Evolutionary conservation across 768 basidiomycete genomes (phyloP), one percentile per base, ranked within the genome.

Genomic region (Leucogyrophana mollusca): DNA sequence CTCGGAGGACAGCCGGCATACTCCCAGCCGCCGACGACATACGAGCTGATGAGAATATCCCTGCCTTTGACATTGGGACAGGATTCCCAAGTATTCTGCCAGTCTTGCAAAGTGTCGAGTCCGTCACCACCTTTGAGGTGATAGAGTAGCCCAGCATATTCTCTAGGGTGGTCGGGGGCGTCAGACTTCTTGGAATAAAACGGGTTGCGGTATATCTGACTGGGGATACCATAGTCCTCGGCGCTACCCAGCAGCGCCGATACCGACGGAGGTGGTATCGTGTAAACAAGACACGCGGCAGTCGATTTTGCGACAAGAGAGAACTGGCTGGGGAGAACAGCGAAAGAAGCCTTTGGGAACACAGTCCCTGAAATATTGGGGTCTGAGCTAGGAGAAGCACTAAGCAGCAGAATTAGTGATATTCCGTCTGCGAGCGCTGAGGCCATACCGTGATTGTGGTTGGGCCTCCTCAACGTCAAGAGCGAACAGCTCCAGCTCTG

Each of bases 141-240:
- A 62, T 87, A 94, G n/a, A 78, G 57, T 1, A 90, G 63, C 0
- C 93, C 94, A 17, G 83, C 92, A 61, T 85, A 94, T 67, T 91
- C 87, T 55, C 82, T 75, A 3, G 84, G 66, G n/a, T 69, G 66
- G 24, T 74, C 73, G 1, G 92, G 86, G 0, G 84, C 76, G 59
- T 98, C 95, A 4, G 56, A 54, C 18, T 74, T 72, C 41, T 79
- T 78, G 5, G 90, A 91, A 59, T 91, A 99, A 64, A 78, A 85
- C 0, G 94, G 89, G n/a, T 78, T 70, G 36, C 75, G 80, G 64
- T 96, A 94, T 18, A 87, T 61, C 53, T 79, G 82, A 37, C 59
- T 67, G 4, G 82, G 77, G 6, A 89, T 61, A 17, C 73, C 74
- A 52, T 78, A 65, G 0, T 61, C 56, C 24, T 74, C 72, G 11